These are phyloP conservation scores for Ganoderma lingzhi DNA, from an alignment of 1,284 basidiomycete species.

Conservation along the genomic window DNA sequence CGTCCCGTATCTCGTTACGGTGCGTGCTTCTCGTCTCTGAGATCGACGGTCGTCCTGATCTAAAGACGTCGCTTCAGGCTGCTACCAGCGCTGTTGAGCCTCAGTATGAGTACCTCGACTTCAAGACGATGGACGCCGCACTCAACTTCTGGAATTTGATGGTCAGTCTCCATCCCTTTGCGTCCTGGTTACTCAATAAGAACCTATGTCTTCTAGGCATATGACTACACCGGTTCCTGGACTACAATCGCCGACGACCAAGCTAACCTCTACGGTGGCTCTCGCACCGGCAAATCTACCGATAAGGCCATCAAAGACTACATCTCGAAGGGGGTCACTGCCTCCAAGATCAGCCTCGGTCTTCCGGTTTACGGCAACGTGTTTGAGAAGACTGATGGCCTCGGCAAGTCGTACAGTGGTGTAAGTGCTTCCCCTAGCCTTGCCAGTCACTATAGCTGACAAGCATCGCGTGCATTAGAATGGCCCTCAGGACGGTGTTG, in stretches of 20 bases:
- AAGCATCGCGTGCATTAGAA: constrained; percentile 49
- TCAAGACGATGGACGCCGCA: constrained; percentile 78
- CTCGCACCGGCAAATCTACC: constrained; percentile 69
- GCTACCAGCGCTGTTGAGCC: constrained; percentile 70
- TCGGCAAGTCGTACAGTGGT: constrained; percentile 65
- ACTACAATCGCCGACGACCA: constrained; percentile 73
- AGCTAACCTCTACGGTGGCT: constrained; percentile 80
- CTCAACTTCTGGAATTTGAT: constrained; percentile 93
- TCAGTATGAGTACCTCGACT: constrained; percentile 71
- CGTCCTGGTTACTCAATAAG: constrained; percentile 5
- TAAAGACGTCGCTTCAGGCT: constrained; percentile 30
- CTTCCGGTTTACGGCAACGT: not conserved
- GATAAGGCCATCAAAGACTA: constrained; percentile 79
- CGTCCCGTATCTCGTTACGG: constrained; percentile 66
- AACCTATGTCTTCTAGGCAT: constrained; percentile 55
- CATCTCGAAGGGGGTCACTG: constrained; percentile 38
- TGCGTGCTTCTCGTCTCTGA: constrained; percentile 24
- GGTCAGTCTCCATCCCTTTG: constrained; percentile 50
- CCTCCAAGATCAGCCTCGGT: not conserved
- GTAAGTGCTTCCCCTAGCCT: constrained; percentile 44
- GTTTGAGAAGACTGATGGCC: not conserved
- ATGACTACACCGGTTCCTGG: constrained; percentile 83
- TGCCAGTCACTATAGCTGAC: not conserved
- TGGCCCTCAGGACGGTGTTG: constrained; percentile 76
- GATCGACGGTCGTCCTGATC: not conserved